A percentile compares a stretch with the other conserved stretches of the same genome.
These are phyloP conservation scores for Mycena pura DNA, from an alignment of 768 basidiomycete genomes.

Conservation along the genomic window DNA sequence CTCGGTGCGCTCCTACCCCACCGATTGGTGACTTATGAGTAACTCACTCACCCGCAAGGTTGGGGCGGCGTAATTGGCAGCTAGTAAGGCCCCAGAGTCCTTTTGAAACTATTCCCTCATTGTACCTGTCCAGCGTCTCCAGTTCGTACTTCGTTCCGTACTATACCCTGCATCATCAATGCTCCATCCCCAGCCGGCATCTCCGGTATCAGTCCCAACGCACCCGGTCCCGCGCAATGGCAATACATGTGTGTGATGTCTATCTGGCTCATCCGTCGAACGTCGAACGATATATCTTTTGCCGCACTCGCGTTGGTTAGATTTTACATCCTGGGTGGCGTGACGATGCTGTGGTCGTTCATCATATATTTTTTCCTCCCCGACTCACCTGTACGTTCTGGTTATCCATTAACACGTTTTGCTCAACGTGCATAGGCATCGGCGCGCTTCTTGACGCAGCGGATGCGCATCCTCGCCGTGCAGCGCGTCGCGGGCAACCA, in stretches of 20 bases:
- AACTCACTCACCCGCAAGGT: not conserved
- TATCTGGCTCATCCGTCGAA: not conserved
- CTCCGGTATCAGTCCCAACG: constrained; percentile 18
- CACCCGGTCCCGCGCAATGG: constrained; percentile 21
- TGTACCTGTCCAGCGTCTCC: not conserved
- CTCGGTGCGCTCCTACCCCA: constrained; percentile 2
- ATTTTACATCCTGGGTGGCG: constrained; percentile 27
- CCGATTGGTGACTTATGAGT: not conserved
- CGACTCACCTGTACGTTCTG: constrained; percentile 23
- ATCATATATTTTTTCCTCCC: constrained; percentile 26
- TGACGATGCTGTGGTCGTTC: constrained; percentile 25
- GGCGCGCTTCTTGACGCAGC: constrained; percentile 21
- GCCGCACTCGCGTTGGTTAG: not conserved
- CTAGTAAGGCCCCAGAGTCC: constrained; percentile 16
- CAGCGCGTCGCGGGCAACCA: constrained; percentile 33
- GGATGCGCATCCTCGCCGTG: constrained; percentile 25
- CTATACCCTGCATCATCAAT: not conserved
- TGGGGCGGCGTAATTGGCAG: constrained; percentile 29
- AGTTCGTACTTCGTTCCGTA: not conserved
- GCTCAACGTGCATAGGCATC: constrained; percentile 5
- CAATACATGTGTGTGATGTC: constrained; percentile 21
- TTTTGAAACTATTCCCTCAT: not conserved
- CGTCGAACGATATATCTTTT: too few relatives aligned
- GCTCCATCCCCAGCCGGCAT: constrained; percentile 21
- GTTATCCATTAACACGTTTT: not conserved